Conservation (phyloP, 305 asterid species). For the Fraxinus paxiana region DNA sequence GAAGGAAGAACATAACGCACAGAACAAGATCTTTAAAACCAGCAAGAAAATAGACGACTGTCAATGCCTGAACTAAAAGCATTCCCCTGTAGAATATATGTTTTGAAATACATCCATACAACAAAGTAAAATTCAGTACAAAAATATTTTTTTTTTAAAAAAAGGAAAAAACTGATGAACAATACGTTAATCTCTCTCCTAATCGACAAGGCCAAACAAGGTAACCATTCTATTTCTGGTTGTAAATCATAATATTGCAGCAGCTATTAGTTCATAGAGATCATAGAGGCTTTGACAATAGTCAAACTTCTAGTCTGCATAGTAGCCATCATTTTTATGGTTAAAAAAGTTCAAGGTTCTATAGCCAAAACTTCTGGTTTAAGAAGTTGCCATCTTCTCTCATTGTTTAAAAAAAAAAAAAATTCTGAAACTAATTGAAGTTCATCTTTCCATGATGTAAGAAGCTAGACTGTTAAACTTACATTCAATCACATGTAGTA, state of each 20-base stretch:
- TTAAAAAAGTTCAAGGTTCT: neutral
- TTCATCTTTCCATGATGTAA: neutral
- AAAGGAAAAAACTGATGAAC: neutral
- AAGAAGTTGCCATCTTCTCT: neutral
- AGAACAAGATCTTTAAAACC: conserved; percentile 12
- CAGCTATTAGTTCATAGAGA: neutral
- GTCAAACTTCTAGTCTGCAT: neutral
- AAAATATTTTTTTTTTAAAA: neutral
- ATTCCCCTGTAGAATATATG: neutral
- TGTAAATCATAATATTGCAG: neutral
- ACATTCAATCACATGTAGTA: conserved; percentile 11
- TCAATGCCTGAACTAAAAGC: neutral
- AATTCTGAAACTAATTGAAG: neutral
- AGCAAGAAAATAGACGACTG: conserved; percentile 10
- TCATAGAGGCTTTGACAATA: neutral
- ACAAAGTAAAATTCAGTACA: neutral
- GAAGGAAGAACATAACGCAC: neutral
- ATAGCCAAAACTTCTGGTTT: neutral
- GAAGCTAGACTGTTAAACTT: neutral
- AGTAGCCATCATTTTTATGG: neutral
- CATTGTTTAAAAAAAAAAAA: neutral
- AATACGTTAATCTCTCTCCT: neutral
- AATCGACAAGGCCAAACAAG: neutral
- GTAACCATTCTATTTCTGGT: neutral
- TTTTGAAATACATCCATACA: neutral